Percentiles rank a stretch among this genome's conserved stretches.
Evolutionary conservation across 2,329 filamentous ascomycete species (phyloP).

Genomic region (Scedosporium boydii): DNA sequence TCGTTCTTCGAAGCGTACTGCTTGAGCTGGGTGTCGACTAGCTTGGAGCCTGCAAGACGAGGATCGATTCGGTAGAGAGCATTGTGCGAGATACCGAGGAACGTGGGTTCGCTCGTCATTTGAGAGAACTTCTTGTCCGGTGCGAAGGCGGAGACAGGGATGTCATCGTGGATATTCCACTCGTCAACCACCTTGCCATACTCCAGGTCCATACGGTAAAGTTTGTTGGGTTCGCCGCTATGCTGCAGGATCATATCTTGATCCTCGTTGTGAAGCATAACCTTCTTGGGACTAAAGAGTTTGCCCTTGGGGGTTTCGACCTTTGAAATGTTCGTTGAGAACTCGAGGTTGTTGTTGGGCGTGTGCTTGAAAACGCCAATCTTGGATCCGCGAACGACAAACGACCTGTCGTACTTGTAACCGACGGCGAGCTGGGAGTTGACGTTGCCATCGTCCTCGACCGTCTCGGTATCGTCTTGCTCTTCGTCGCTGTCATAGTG

Average conservation of each 20-base stretch:
- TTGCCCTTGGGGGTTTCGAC: constrained; percentile 81
- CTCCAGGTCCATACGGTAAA: constrained; percentile 96
- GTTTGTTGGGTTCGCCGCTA: constrained; percentile 69
- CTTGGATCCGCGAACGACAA: constrained; percentile 93
- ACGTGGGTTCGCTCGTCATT: constrained; percentile 91
- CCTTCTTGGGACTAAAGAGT: constrained; percentile 88
- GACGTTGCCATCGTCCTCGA: constrained; percentile 66
- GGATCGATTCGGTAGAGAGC: constrained; percentile 91
- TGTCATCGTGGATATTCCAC: constrained; percentile 97
- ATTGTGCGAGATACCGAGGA: constrained; percentile 86
- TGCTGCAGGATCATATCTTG: constrained; percentile 85
- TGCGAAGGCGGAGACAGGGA: constrained; percentile 82
- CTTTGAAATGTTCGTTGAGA: constrained; percentile 94
- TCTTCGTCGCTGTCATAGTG: constrained; percentile 64
- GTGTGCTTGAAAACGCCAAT: constrained; percentile 99
- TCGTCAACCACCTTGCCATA: constrained; percentile 97
- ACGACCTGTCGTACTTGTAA: constrained; percentile 94
- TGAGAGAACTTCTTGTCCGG: constrained; percentile 98
- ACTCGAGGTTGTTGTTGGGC: constrained; percentile 82
- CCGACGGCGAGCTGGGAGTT: constrained; percentile 94
- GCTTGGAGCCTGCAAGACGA: constrained; percentile 78
- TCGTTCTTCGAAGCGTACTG: constrained; percentile 96
- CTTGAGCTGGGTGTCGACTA: constrained; percentile 88
- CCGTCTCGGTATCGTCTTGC: constrained; percentile 62
- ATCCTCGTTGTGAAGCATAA: constrained; percentile 91